phyloP scores from a whole-genome alignment of 2,329 filamentous ascomycete genomes.

The Diaporthe aspalathi region DNA sequence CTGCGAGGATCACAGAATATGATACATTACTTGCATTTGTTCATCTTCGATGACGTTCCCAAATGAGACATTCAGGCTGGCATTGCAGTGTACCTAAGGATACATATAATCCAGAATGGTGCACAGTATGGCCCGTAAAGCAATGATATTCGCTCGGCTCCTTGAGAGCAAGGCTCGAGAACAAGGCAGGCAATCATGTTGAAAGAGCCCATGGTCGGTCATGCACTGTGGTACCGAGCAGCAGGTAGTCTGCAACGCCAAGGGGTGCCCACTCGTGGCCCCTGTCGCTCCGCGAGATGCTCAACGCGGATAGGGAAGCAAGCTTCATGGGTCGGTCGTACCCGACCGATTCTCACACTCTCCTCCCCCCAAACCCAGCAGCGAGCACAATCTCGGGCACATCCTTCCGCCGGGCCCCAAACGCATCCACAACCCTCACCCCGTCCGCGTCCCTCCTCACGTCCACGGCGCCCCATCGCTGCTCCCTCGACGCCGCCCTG shows the following conservation, averaged over 20 bases:
- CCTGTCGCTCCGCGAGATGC: neutral
- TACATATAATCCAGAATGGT: too few relatives aligned
- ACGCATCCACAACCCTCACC: conserved; percentile 54
- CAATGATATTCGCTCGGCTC: neutral
- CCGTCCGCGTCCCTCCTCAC: conserved; percentile 46
- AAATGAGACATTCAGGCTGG: neutral
- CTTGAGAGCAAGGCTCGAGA: neutral
- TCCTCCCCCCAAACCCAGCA: conserved; percentile 34
- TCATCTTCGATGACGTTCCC: neutral
- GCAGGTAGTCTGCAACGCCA: neutral
- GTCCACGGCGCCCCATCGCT: conserved; percentile 64
- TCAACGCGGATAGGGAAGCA: neutral
- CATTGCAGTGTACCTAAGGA: neutral
- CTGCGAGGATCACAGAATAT: neutral
- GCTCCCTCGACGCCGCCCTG: conserved; percentile 57
- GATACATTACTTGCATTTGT: conserved; percentile 3
- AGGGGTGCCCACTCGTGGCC: neutral
- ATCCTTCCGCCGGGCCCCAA: conserved; percentile 42
- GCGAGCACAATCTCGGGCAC: conserved; percentile 31
- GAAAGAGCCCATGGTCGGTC: neutral
- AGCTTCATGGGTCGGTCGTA: neutral
- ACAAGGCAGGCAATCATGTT: neutral
- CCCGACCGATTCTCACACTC: conserved; percentile 2
- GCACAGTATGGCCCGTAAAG: neutral
- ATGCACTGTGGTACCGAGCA: neutral